Conservation (phyloP, 345 rosid species). For the Heritiera fomes region DNA sequence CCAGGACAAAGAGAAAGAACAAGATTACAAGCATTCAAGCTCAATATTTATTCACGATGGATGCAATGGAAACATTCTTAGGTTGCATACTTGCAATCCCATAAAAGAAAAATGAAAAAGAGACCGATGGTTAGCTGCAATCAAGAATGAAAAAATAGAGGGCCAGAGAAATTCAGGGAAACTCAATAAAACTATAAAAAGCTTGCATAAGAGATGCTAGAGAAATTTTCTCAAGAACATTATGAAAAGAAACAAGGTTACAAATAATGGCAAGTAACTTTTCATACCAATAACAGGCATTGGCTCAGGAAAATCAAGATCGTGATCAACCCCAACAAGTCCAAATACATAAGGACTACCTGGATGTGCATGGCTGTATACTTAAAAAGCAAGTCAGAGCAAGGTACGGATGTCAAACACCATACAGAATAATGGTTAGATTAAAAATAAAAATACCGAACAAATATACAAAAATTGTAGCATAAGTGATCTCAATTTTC, state of each 20-base stretch:
- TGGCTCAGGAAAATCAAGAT: slow-evolving; percentile 98
- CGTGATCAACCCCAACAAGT: slow-evolving; percentile 92
- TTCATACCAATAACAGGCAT: slow-evolving; percentile 91
- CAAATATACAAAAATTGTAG: not conserved
- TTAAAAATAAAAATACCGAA: not conserved
- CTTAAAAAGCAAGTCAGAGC: slow-evolving; percentile 45
- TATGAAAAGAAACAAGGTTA: not conserved
- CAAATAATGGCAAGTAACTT: slow-evolving; percentile 3
- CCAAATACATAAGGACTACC: slow-evolving; percentile 99
- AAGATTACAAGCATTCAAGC: not conserved
- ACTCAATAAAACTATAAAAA: not conserved
- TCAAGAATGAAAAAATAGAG: not conserved
- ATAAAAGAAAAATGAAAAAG: not conserved
- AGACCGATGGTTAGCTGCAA: not conserved
- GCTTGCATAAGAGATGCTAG: not conserved
- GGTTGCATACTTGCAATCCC: not conserved
- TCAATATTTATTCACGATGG: not conserved
- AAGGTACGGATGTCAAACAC: slow-evolving; percentile 19
- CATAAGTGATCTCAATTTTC: not conserved
- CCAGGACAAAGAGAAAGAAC: not conserved
- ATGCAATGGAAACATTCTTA: not conserved
- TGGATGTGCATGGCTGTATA: slow-evolving; percentile 95
- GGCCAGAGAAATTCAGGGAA: not conserved
- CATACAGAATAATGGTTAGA: not conserved
- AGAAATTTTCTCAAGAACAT: not conserved